A percentile compares a stretch with the other conserved stretches of the same genome.
Evolutionary conservation across 163 green algal species (phyloP).

Genomic region (Chlorella variabilis): DNA sequence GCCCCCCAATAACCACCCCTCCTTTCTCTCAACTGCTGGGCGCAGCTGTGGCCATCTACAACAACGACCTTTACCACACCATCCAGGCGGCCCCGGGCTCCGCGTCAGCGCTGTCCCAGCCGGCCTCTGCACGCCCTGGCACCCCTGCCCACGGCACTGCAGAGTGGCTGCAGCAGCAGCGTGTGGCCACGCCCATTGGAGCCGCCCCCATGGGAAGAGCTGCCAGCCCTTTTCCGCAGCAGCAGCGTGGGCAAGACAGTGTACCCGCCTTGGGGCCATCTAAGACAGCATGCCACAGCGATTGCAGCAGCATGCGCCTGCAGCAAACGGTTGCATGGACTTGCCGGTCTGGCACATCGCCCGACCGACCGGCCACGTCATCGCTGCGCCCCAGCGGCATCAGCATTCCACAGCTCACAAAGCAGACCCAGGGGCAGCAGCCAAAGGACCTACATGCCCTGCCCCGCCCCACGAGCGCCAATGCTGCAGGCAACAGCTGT

Average conservation of each 20-base stretch:
- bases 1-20: too few relatives aligned
- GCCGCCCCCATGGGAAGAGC: neutral
- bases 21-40: neutral
- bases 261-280: neutral
- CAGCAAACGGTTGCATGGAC: too few relatives aligned
- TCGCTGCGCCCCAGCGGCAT: neutral
- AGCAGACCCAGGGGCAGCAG: neutral
- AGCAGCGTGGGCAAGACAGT: neutral
- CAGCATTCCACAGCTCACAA: neutral
- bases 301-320: too few relatives aligned
- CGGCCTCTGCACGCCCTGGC: neutral
- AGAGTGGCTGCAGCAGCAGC: constrained; percentile 25
- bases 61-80: constrained; percentile 23
- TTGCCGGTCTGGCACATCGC: neutral
- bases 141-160: neutral
- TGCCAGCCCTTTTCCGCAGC: too few relatives aligned
- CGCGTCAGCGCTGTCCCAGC: constrained; percentile 14
- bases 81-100: too few relatives aligned
- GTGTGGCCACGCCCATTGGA: constrained; percentile 2
- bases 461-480: neutral
- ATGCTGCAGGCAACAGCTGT: too few relatives aligned
- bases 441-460: too few relatives aligned
- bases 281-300: too few relatives aligned
- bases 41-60: constrained; percentile 27
- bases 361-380: neutral